These are phyloP conservation scores for Aspergillus diversus DNA, from an alignment of 495 filamentous ascomycete genomes.

Conservation along the genomic window DNA sequence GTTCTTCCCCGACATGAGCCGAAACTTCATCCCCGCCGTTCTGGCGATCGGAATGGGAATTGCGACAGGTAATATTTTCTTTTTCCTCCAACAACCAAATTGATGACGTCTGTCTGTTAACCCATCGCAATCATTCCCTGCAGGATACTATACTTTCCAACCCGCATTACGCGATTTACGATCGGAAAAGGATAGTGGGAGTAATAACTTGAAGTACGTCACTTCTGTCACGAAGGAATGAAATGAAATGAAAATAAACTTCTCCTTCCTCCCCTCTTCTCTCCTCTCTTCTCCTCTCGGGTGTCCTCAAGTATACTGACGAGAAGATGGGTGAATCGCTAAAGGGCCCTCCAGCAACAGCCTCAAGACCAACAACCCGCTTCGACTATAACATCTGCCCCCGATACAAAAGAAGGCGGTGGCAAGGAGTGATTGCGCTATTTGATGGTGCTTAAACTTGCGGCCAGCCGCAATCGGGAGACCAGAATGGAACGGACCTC, in stretches of 20 bases:
- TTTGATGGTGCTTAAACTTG: not conserved
- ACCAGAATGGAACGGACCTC: not conserved
- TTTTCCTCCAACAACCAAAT: not conserved
- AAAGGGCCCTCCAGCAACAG: not conserved
- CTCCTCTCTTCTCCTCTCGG: no score
- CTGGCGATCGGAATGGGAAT: constrained; percentile 48
- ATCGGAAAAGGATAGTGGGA: not conserved
- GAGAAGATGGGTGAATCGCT: not conserved
- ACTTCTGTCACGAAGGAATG: no score
- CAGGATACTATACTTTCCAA: constrained; percentile 40
- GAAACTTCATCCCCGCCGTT: constrained; percentile 42
- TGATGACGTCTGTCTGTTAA: not conserved
- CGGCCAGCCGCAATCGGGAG: not conserved
- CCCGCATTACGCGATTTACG: constrained; percentile 28
- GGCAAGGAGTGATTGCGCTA: not conserved
- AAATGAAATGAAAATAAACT: no score
- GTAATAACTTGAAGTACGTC: no score
- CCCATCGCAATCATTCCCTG: not conserved
- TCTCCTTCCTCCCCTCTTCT: no score
- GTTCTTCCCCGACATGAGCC: constrained; percentile 37
- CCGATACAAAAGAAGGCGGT: not conserved
- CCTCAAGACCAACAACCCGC: not conserved
- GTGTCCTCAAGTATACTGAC: not conserved
- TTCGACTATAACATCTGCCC: not conserved
- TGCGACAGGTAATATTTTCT: constrained; percentile 37